Percentiles rank a stretch among this genome's conserved stretches.
These are phyloP conservation scores for Exophiala sp. DNA, from an alignment of 2,329 filamentous ascomycete genomes.

Conservation along the genomic window DNA sequence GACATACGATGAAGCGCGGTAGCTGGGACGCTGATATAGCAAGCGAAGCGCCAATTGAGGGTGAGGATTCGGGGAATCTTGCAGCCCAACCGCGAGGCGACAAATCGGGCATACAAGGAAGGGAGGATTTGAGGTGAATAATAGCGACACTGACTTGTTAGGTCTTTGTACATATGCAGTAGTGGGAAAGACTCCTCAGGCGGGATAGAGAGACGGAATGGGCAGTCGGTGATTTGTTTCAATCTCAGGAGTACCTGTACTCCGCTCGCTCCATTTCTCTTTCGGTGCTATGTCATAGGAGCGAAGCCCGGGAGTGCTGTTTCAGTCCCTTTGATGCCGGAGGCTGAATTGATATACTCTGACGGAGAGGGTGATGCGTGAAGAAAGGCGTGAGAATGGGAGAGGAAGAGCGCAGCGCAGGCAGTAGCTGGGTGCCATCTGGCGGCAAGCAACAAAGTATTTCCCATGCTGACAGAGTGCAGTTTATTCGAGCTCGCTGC, in stretches of 20 bases:
- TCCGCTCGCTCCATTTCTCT: too few species aligned
- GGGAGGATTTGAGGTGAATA: constrained; percentile 12
- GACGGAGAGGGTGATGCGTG: too few species aligned
- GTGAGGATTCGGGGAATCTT: constrained; percentile 8
- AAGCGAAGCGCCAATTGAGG: constrained; percentile 14
- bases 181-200: constrained; percentile 13
- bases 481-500: too few species aligned
- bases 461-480: too few species aligned
- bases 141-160: constrained; percentile 7
- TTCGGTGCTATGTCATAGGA: too few species aligned
- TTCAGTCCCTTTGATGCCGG: too few species aligned
- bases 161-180: constrained; percentile 17
- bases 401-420: too few species aligned
- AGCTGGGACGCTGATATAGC: constrained; percentile 9
- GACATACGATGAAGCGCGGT: constrained; percentile 4
- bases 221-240: background rate
- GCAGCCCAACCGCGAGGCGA: constrained; percentile 22
- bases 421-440: too few species aligned
- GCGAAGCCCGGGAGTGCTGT: too few species aligned
- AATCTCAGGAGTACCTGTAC: background rate
- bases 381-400: too few species aligned
- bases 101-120: constrained; percentile 15
- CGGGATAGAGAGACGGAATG: background rate
- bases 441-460: too few species aligned
- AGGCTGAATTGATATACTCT: too few species aligned